Evolutionary conservation across 1,284 basidiomycete species (phyloP), one percentile per base, ranked within the genome.

Genomic region (Cutaneotrichosporon sp.): DNA sequence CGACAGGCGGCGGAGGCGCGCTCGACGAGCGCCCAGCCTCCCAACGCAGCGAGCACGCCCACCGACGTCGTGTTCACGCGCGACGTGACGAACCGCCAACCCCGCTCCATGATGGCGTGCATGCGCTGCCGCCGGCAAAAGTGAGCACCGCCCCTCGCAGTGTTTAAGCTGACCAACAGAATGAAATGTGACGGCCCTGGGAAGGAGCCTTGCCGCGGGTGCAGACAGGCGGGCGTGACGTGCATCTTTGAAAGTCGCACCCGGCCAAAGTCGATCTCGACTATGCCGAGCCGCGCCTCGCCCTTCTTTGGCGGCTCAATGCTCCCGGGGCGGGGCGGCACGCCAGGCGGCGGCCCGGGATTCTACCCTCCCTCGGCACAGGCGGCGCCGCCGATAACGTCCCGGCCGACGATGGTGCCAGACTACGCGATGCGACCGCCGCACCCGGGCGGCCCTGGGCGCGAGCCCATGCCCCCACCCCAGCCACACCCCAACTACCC

Each of bases 81-180:
- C 47, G 71, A 74, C 59, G 68, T 71, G 11, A 67, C 69, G 22
- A 70, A 69, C 58, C 52, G 75, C 36, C 73, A 74, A 22, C 77
- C 77, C n/a, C 66, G 77, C 33, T 76, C 73, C 53, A 78, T 78
- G 75, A 77, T 77, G 75, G 77, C 77, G 8, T 78, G 77, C 69
- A 71, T 71, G 54, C 62, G 70, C 34, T 75, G 74, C 61, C 67
- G 74, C 24, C 64, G 70, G 53, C 73, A 75, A 62, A 76, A 74
- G 73, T 76, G 60, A 60, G 72, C 67, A 22, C 38, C 31, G 24
- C 14, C 25, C 8, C n/a, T n/a, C n/a, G n/a, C n/a, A 52, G 24
- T n/a, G n/a, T n/a, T n/a, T n/a, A n/a, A 20, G 62, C 62, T 65
- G 57, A 65, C 57, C n/a, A 46, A 18, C 65, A 78, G 70, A 55